Conservation (phyloP, 2,329 filamentous ascomycete genomes). For the Penicillium sp. region DNA sequence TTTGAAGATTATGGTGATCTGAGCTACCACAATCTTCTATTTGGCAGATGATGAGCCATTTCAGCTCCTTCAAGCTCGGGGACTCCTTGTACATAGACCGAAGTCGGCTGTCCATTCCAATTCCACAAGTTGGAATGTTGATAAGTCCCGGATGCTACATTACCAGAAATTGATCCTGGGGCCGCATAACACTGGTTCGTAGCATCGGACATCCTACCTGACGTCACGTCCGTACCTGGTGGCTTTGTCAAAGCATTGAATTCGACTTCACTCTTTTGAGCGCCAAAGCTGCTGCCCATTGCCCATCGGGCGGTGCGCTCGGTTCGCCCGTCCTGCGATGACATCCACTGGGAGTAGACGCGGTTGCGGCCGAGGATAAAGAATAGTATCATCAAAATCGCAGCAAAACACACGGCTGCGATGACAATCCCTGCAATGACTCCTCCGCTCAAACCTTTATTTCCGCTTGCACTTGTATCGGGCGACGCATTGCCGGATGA, state of each 20-base stretch:
- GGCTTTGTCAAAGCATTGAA: constrained; percentile 4
- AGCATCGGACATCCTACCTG: constrained; percentile 6
- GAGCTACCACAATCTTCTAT: not conserved
- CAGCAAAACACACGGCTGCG: constrained; percentile 44
- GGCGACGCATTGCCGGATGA: constrained; percentile 6
- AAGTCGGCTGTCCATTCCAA: constrained; percentile 12
- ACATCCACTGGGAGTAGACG: constrained; percentile 31
- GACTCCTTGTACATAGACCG: not conserved
- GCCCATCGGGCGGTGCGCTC: constrained; percentile 32
- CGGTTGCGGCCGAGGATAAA: constrained; percentile 33
- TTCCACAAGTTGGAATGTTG: constrained; percentile 10
- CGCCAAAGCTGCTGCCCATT: constrained; percentile 16
- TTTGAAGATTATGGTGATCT: too few species aligned
- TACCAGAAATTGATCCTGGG: not conserved
- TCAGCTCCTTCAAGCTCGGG: constrained; percentile 16
- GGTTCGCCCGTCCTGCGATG: constrained; percentile 27
- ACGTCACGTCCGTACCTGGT: constrained; percentile 4
- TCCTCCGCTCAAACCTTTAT: constrained; percentile 35
- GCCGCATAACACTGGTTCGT: constrained; percentile 6
- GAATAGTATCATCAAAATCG: constrained; percentile 41
- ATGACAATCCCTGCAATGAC: constrained; percentile 57
- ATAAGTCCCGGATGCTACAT: constrained; percentile 2
- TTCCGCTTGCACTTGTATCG: constrained; percentile 1
- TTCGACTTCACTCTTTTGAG: constrained; percentile 15
- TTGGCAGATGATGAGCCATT: constrained; percentile 5